phyloP scores from a whole-genome alignment of 208 protist genomes.

The Herpetomonas tarakana region DNA sequence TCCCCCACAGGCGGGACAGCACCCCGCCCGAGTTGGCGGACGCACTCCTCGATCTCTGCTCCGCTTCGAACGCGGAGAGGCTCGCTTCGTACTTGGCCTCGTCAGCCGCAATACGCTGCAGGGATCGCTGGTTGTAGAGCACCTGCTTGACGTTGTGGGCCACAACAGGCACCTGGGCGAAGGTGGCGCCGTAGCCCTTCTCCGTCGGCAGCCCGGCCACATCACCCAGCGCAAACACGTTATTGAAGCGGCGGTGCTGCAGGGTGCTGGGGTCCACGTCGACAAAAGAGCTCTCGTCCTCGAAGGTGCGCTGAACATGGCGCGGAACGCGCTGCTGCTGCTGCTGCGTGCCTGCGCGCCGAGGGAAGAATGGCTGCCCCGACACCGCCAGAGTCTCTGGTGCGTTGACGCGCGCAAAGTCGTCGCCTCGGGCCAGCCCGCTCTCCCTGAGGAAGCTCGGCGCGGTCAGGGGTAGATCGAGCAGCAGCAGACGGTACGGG shows the following conservation, averaged over 20 bases:
- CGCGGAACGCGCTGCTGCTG: not conserved
- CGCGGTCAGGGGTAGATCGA: constrained; percentile 77
- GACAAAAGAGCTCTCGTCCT: constrained; percentile 52
- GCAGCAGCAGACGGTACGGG: constrained; percentile 59
- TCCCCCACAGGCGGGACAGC: too few relatives aligned
- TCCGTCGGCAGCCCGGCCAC: constrained; percentile 70
- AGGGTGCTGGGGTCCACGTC: constrained; percentile 73
- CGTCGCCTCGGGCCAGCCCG: constrained; percentile 35
- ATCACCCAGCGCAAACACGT: constrained; percentile 87
- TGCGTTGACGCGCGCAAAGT: not conserved
- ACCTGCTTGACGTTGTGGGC: constrained; percentile 74
- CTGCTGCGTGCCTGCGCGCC: not conserved
- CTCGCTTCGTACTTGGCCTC: not conserved
- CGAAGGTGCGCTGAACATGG: constrained; percentile 13
- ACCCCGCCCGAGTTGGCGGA: not conserved
- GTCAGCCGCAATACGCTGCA: constrained; percentile 6
- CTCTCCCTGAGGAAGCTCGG: constrained; percentile 65
- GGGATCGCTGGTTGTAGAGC: constrained; percentile 17
- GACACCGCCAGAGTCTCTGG: not conserved
- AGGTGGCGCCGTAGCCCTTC: constrained; percentile 78
- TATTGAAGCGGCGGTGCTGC: constrained; percentile 60
- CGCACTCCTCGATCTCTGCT: too few relatives aligned
- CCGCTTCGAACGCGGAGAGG: not conserved
- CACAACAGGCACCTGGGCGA: constrained; percentile 81
- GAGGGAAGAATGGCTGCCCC: constrained; percentile 8